Base-by-base conservation (phyloP, 371 early-diverging fungal species). In the Basidiobolus heterosporus region DNA sequence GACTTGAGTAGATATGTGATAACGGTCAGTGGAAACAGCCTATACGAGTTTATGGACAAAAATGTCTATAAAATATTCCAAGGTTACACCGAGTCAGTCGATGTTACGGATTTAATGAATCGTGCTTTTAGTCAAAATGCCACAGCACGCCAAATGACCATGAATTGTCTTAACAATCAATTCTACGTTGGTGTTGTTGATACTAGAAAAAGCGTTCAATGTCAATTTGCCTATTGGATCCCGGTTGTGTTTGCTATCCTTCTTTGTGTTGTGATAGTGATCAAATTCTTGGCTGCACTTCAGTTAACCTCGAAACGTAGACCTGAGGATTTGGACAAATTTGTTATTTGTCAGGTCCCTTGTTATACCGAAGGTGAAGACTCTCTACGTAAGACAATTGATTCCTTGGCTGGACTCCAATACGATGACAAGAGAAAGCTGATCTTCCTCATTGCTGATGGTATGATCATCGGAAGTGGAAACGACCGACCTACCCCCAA, bases 271-370 rank as follows among this genome's bases (percentile, higher is more conserved):
- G 83, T 91, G 9, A 91, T 92, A 39, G 65, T 79, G 40, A 73
- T 94, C 66, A 94, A 94, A 67, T 91, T 89, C 49, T 66, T 93
- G 56, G 83, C 91, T 14, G 93, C 93, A 1, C 61, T 92, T 56
- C 92, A 87, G 51, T 72, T 91, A 44, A 84, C 85, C 19, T 58
- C 69, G 5, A 55, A 55, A 13, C 70, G 75, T 4, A 75, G 80
- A 1, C 89, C 91, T 0, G 85, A 87, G 53, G 78, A 78, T 20
- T 79, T 81, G 38, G 84, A 88, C 52, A 85, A 87, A 63, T 96
- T 96, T 64, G 84, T 88, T 17, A 85, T 98, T 48, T 80, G 89
- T 57, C 83, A 91, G 57, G 79, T 87, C 2, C 79, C 88, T 5
- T 82, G 85, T 55, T 89, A 87, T 56, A 77, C 85, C 1, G 90